A percentile compares a stretch with the other conserved stretches of the same genome.
Evolutionary conservation across 495 filamentous ascomycete genomes (phyloP).

Genomic region (Patellaria atrata): DNA sequence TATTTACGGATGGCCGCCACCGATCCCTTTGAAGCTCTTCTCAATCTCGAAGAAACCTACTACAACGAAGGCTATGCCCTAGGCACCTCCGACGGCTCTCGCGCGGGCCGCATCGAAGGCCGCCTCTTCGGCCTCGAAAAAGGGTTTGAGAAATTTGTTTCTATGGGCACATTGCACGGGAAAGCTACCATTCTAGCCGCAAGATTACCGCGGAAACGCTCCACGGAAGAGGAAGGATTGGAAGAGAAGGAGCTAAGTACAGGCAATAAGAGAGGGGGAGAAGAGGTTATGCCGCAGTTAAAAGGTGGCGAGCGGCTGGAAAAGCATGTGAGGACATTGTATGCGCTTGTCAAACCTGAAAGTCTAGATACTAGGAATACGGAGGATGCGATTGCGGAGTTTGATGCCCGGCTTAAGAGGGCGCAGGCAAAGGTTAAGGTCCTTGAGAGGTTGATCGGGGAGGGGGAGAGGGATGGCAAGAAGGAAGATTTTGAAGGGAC

Average conservation of each 20-base stretch:
- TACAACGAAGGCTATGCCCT: conserved; percentile 71
- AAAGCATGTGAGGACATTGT: conserved; percentile 56
- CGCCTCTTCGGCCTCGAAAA: conserved; percentile 81
- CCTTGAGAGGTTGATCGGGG: conserved; percentile 57
- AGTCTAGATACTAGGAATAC: conserved; percentile 63
- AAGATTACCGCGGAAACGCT: conserved; percentile 25
- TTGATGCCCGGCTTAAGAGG: conserved; percentile 69
- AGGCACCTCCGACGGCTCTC: conserved; percentile 61
- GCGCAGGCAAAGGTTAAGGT: conserved; percentile 70
- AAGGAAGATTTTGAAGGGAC: too few relatives aligned
- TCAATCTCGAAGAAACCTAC: conserved; percentile 69
- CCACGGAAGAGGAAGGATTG: background rate
- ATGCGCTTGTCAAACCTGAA: conserved; percentile 65
- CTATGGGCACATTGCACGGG: conserved; percentile 70
- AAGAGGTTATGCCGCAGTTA: conserved; percentile 35
- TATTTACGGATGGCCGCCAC: background rate
- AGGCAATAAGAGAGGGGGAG: too few relatives aligned
- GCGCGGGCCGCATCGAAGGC: conserved; percentile 73
- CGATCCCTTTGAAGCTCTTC: conserved; percentile 55
- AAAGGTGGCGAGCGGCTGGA: conserved; percentile 47
- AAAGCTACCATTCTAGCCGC: conserved; percentile 68
- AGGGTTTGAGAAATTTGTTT: conserved; percentile 79
- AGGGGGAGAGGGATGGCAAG: too few relatives aligned
- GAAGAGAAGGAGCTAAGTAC: background rate
- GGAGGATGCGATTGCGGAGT: conserved; percentile 71